phyloP scores from a whole-genome alignment of 2,329 filamentous ascomycete species.

The Cladophialophora chaetospira region DNA sequence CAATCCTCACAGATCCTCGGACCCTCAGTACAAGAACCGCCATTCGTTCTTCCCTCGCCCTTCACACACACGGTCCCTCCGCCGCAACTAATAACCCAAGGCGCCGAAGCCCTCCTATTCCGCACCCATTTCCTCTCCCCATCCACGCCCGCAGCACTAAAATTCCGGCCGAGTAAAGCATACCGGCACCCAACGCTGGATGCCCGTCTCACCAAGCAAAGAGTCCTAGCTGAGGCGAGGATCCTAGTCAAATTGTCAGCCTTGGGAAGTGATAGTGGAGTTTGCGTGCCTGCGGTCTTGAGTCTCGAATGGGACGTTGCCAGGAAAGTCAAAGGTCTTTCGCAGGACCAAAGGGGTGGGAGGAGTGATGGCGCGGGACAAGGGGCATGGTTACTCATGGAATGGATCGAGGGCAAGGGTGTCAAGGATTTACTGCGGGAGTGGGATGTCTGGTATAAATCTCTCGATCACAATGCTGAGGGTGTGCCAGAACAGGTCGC shows the following conservation, averaged over 20 bases:
- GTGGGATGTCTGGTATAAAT: conserved; percentile 59
- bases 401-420: conserved; percentile 77
- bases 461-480: not conserved
- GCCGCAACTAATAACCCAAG: conserved; percentile 79
- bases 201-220: conserved; percentile 78
- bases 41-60: conserved; percentile 60
- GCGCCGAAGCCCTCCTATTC: conserved; percentile 94
- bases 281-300: conserved; percentile 81
- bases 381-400: conserved; percentile 75
- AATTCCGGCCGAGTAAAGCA: conserved; percentile 86
- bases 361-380: conserved; percentile 48
- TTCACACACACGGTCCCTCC: conserved; percentile 64
- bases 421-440: conserved; percentile 70
- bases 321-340: conserved; percentile 50
- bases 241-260: conserved; percentile 74
- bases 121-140: conserved; percentile 76
- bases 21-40: not conserved
- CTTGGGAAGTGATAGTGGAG: conserved; percentile 39
- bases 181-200: conserved; percentile 93
- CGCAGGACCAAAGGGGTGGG: conserved; percentile 52
- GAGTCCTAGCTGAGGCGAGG: conserved; percentile 85
- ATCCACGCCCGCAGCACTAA: conserved; percentile 72
- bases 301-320: conserved; percentile 59
- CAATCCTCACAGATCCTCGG: conserved; percentile 28
- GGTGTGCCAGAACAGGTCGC: conserved; percentile 31